phyloP scores from a whole-genome alignment of 306 rosid species.

The apple (Malus domestica) region DNA sequence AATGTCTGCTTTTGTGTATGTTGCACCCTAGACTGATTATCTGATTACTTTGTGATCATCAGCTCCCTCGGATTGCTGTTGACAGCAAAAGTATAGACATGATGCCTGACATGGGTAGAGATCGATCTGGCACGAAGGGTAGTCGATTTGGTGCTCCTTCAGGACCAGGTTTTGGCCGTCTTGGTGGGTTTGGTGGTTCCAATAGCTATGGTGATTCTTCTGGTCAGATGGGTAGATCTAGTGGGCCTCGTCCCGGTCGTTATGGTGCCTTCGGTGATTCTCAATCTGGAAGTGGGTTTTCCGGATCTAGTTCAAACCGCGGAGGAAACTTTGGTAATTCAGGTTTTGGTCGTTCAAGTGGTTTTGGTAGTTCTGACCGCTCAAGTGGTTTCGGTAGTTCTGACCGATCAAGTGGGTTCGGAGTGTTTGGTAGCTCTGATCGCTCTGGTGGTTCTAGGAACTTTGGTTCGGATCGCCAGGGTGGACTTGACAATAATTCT shows the following conservation, averaged over 20 bases:
- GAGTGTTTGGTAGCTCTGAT: constrained; percentile 10
- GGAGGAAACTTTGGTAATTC: constrained; percentile 43
- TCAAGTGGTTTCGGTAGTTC: constrained; percentile 16
- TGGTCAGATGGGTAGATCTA: constrained; percentile 20
- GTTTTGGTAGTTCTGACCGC: constrained; percentile 23
- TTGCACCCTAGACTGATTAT: constrained; percentile 1
- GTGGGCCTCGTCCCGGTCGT: constrained; percentile 38
- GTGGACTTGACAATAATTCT: neutral
- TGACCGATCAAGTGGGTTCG: neutral
- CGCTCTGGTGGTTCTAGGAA: constrained; percentile 35
- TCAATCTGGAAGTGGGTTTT: constrained; percentile 31
- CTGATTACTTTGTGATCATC: constrained; percentile 31
- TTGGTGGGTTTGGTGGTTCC: constrained; percentile 44
- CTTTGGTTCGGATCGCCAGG: constrained; percentile 5
- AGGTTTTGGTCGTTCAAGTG: constrained; percentile 37
- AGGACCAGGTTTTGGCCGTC: constrained; percentile 42
- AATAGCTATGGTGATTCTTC: constrained; percentile 33
- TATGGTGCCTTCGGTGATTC: constrained; percentile 42
- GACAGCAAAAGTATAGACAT: constrained; percentile 42
- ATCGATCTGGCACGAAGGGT: constrained; percentile 43
- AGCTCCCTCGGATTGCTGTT: constrained; percentile 69
- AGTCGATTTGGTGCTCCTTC: constrained; percentile 31
- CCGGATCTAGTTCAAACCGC: constrained; percentile 39
- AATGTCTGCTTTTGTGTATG: neutral
- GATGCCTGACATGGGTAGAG: constrained; percentile 43